Percentiles rank a stretch among this genome's conserved stretches.
Evolutionary conservation across 768 basidiomycete species (phyloP).

Genomic region (Mycena indigotica): DNA sequence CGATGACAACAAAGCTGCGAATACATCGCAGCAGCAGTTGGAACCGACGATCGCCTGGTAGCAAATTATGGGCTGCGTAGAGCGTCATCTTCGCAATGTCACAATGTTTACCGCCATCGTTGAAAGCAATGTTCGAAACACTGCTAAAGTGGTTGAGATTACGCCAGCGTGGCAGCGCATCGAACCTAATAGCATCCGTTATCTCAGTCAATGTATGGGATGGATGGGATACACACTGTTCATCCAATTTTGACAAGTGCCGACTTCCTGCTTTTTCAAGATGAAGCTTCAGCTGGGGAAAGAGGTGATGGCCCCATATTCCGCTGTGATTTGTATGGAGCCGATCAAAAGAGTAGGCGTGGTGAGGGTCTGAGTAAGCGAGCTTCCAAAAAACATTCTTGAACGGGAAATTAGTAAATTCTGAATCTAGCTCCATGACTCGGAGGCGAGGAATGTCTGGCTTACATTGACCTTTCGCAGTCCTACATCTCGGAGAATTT

Average conservation of each 20-base stretch:
- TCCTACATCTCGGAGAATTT: constrained; percentile 23
- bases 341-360: constrained; percentile 39
- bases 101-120: constrained; percentile 36
- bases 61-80: constrained; percentile 29
- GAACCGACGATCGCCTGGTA: constrained; percentile 19
- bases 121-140: constrained; percentile 30
- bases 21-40: constrained; percentile 32
- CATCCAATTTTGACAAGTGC: constrained; percentile 21
- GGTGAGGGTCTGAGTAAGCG: constrained; percentile 34
- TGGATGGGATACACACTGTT: constrained; percentile 28
- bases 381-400: constrained; percentile 47
- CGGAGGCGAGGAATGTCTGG: background rate
- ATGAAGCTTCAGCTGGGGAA: constrained; percentile 27
- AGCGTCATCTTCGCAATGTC: constrained; percentile 34
- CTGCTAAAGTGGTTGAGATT: constrained; percentile 36
- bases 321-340: constrained; percentile 40
- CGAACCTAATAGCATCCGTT: constrained; percentile 25
- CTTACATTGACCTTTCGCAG: constrained; percentile 28
- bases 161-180: constrained; percentile 34
- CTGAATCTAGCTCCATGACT: constrained; percentile 3
- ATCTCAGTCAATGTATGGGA: constrained; percentile 3
- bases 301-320: constrained; percentile 36
- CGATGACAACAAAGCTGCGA: constrained; percentile 32
- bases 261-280: constrained; percentile 20
- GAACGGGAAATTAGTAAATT: constrained; percentile 1